Evolutionary conservation across 441 rosid genomes (phyloP), one percentile per base, ranked within the genome.

Genomic region (Viola pubescens): DNA sequence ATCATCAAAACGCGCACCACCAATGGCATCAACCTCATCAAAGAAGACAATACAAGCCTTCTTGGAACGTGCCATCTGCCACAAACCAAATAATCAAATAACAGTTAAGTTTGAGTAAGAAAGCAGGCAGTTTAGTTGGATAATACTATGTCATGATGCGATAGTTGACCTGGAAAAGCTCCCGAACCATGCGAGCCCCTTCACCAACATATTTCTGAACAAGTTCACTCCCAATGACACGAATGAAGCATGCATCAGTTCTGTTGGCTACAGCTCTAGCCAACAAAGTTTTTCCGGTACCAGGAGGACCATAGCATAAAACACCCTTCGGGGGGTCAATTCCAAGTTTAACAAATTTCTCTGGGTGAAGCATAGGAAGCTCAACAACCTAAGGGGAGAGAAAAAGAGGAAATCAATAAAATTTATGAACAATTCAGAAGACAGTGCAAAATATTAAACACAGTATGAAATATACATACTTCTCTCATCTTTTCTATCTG

Each of bases 261-360:
- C 97, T 84, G 46, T 94, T 94, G 56, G 98, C 98, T 60, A 94
- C 98, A 64, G 97, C 98, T 79, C 98, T 84, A 0, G 97, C 98
- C 69, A 94, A 58, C 14, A 94, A 86, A 38, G 97, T 94, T 77
- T 94, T 89, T 3, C 98, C 97, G 1, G 98, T 94, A 66, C 98
- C 98, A 52, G 97, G 98, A 54, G 98, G 98, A 41, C 98, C 98
- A 6, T 94, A 94, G 74, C 96, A 94, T 53, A 94, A 90, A 68
- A 94, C 97, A 59, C 99, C 99, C 78, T 94, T 90, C 2, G 99
- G 99, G 66, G 99, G 99, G 75, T 94, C 99, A 43, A 94, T 90
- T 66, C 99, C 98, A 57, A 92, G 97, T 78, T 92, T 85, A 63
- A 91, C 97, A 74, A 91, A 91, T 73, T 91, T 92, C 83, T 92